A percentile compares a stretch with the other conserved stretches of the same genome.
phyloP scores from a whole-genome alignment of 202 grass and related monocot genomes.

The Dendrocalamus latiflorus region DNA sequence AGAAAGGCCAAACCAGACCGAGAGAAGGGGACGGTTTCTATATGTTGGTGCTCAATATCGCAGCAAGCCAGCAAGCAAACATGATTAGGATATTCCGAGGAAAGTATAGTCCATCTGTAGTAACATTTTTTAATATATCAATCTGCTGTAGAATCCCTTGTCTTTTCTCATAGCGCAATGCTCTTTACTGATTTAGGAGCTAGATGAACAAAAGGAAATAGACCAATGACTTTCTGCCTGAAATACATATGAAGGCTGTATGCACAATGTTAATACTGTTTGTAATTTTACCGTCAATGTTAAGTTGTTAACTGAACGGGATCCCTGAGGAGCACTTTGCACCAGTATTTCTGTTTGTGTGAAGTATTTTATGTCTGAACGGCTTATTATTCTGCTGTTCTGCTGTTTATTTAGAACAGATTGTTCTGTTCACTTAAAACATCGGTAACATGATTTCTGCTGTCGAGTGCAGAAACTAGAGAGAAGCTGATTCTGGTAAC shows the following conservation, averaged over 20 bases:
- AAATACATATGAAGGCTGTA: no score
- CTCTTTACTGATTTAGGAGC: no score
- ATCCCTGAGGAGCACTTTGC: neutral
- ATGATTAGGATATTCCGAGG: no score
- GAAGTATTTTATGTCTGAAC: neutral
- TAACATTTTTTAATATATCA: neutral
- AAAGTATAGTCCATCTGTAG: neutral
- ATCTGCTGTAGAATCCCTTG: conserved; percentile 5
- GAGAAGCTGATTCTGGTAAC: no score
- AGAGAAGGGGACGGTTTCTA: neutral
- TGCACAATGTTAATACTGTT: no score
- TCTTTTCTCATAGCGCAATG: neutral
- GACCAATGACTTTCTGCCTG: neutral
- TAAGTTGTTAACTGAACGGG: neutral
- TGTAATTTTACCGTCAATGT: neutral
- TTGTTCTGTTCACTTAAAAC: neutral
- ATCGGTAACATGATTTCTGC: no score
- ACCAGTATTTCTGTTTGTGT: no score
- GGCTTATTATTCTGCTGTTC: neutral
- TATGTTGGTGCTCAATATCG: no score
- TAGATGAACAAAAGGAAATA: conserved; percentile 16
- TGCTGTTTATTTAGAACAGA: neutral
- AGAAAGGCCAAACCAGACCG: neutral
- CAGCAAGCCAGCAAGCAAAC: no score
- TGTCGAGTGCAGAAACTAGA: no score